phyloP scores from a whole-genome alignment of 192 early-diverging fungal species.

The Entomortierella beljakovae region DNA sequence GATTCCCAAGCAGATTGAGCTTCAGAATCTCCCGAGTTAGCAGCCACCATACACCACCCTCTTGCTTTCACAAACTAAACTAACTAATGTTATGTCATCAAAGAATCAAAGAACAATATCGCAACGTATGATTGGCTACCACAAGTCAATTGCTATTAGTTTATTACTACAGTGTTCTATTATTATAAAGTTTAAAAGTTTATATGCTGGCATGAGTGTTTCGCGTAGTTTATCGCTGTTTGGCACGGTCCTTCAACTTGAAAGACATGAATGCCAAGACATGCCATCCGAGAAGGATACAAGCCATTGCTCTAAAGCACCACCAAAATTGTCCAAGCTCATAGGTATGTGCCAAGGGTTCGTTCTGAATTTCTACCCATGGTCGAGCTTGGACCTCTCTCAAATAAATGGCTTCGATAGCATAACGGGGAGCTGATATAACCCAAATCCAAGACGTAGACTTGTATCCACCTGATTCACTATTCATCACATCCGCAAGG shows the following conservation, averaged over 20 bases:
- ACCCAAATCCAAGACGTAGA: conserved; percentile 65
- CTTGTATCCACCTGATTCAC: conserved; percentile 26
- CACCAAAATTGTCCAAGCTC: conserved; percentile 51
- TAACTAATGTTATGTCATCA: no score
- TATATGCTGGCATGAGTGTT: no score
- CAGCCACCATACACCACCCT: no score
- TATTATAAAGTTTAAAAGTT: no score
- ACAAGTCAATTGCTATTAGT: no score
- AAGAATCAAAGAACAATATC: no score
- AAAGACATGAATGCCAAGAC: conserved; percentile 62
- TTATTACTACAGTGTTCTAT: no score
- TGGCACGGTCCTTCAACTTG: conserved; percentile 58
- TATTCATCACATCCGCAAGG: conserved; percentile 55
- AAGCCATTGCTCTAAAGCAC: conserved; percentile 54
- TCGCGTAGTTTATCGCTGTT: conserved; percentile 30
- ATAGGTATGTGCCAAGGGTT: conserved; percentile 54
- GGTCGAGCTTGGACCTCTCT: conserved; percentile 58
- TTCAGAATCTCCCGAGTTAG: no score
- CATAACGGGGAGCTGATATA: conserved; percentile 70
- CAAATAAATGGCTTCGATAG: conserved; percentile 70
- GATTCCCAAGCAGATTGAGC: no score
- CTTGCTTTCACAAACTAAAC: no score
- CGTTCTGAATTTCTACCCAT: conserved; percentile 49
- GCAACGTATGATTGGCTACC: no score
- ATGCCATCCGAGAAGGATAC: conserved; percentile 65